Conservation (phyloP, 2,329 filamentous ascomycete species). For the Arachnomyces sp. region DNA sequence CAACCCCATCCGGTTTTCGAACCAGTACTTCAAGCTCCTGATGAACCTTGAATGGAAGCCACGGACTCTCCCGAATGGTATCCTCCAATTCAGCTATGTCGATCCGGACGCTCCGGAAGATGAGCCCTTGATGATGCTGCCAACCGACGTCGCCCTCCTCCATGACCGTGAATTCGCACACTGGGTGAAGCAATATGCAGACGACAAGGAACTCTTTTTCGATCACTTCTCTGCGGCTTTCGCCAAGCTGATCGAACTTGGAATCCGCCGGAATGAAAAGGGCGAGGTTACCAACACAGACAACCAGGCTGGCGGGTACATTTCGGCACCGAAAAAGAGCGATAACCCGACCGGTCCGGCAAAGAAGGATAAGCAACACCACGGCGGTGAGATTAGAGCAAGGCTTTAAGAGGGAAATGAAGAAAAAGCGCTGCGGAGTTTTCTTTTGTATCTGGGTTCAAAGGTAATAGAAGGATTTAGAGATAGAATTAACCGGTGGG, state of each 20-base stretch:
- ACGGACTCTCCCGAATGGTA: constrained; percentile 45
- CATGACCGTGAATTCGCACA: constrained; percentile 46
- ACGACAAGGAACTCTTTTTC: constrained; percentile 57
- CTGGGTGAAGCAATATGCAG: constrained; percentile 54
- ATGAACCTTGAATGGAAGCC: constrained; percentile 48
- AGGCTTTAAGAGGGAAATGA: neutral
- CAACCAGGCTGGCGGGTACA: constrained; percentile 50
- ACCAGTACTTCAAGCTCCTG: constrained; percentile 51
- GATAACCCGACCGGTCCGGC: constrained; percentile 20
- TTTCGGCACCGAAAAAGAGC: constrained; percentile 52
- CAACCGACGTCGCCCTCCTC: constrained; percentile 54
- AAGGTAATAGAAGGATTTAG: neutral
- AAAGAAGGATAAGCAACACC: too few species aligned
- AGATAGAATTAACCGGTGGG: constrained; percentile 14
- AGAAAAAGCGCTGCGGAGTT: neutral
- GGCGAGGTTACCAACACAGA: constrained; percentile 51
- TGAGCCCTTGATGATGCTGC: constrained; percentile 58
- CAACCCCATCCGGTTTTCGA: constrained; percentile 52
- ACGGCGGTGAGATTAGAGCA: neutral
- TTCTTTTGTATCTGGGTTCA: constrained; percentile 10
- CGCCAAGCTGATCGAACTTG: constrained; percentile 54
- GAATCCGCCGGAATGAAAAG: constrained; percentile 48
- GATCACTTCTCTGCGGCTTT: constrained; percentile 53
- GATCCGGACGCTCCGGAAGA: constrained; percentile 44
- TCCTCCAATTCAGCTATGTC: constrained; percentile 52